These are phyloP conservation scores for Pseudogymnoascus sp. DNA, from an alignment of 2,329 filamentous ascomycete species.

Conservation along the genomic window DNA sequence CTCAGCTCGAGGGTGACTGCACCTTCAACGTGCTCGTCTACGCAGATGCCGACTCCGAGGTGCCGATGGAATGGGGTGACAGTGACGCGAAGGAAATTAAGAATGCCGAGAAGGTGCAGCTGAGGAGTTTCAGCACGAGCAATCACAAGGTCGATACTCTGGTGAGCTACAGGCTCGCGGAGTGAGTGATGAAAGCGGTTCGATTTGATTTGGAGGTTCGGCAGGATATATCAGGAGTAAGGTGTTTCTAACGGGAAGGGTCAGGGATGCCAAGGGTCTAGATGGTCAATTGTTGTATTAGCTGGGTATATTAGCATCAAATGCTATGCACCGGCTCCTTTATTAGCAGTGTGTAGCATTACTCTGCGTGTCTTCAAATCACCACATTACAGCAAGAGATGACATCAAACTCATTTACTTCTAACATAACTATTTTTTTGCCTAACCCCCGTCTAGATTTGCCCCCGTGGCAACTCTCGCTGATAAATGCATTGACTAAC, in stretches of 20 bases:
- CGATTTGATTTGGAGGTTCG: not conserved
- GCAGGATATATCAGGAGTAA: slow-evolving; percentile 1
- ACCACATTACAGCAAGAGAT: not conserved
- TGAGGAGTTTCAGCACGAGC: slow-evolving; percentile 92
- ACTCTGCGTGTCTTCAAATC: not conserved
- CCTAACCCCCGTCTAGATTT: slow-evolving; percentile 2
- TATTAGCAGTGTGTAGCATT: not conserved
- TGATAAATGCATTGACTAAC: slow-evolving; percentile 2
- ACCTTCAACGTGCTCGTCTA: slow-evolving; percentile 99
- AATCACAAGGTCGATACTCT: slow-evolving; percentile 91
- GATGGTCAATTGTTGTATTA: too few relatives aligned
- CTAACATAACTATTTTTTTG: not conserved
- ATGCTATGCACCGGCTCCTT: too few relatives aligned
- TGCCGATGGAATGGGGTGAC: slow-evolving; percentile 97
- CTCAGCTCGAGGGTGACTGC: slow-evolving; percentile 87
- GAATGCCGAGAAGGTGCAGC: slow-evolving; percentile 88
- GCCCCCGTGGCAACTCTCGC: not conserved
- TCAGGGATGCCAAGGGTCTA: not conserved
- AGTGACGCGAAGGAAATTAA: slow-evolving; percentile 94
- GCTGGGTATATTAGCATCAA: too few relatives aligned
- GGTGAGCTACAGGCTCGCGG: slow-evolving; percentile 73
- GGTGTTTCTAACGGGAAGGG: not conserved
- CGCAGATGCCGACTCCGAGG: slow-evolving; percentile 91
- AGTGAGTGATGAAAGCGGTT: slow-evolving; percentile 26
- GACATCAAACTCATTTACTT: not conserved